Evolutionary conservation across 495 filamentous ascomycete species (phyloP).

Genomic region (Tuber calosporum): DNA sequence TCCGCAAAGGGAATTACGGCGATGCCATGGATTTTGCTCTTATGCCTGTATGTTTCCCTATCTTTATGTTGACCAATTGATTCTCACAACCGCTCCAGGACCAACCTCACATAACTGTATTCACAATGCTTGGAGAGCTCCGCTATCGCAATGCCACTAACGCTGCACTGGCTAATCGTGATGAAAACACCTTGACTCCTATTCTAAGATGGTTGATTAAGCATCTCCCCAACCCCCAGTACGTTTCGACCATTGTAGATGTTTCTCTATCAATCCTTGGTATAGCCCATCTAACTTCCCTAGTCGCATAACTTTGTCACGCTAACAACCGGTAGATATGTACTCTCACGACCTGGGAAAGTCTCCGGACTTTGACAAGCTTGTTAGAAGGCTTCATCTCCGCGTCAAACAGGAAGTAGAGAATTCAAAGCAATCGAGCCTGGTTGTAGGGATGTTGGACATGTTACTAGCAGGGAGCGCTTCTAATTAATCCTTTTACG

Average conservation of each 20-base stretch:
- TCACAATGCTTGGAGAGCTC: slow-evolving; percentile 75
- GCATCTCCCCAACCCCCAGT: slow-evolving; percentile 69
- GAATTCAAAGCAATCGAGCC: slow-evolving; percentile 66
- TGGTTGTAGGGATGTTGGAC: slow-evolving; percentile 77
- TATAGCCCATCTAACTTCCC: slow-evolving; percentile 10
- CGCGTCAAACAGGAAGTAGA: slow-evolving; percentile 71
- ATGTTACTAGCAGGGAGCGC: slow-evolving; percentile 52
- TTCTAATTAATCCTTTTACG: not conserved
- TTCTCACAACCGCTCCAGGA: slow-evolving; percentile 37
- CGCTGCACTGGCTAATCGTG: slow-evolving; percentile 72
- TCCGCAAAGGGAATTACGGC: slow-evolving; percentile 70
- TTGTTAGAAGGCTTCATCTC: slow-evolving; percentile 57
- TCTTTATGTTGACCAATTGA: not conserved
- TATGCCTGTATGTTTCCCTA: slow-evolving; percentile 40
- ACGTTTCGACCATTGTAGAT: slow-evolving; percentile 69
- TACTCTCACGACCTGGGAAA: slow-evolving; percentile 75
- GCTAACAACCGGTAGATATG: slow-evolving; percentile 50
- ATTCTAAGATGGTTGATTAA: slow-evolving; percentile 75
- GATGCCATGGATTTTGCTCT: slow-evolving; percentile 74
- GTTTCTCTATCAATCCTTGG: slow-evolving; percentile 63
- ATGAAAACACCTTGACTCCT: slow-evolving; percentile 72
- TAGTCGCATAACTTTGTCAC: not conserved
- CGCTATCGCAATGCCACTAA: slow-evolving; percentile 80
- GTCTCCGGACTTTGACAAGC: slow-evolving; percentile 61
- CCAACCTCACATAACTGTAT: slow-evolving; percentile 53